A percentile compares a stretch with the other conserved stretches of the same genome.
Evolutionary conservation across 2,329 filamentous ascomycete species (phyloP).

Genomic region (Aureobasidium subglaciale): DNA sequence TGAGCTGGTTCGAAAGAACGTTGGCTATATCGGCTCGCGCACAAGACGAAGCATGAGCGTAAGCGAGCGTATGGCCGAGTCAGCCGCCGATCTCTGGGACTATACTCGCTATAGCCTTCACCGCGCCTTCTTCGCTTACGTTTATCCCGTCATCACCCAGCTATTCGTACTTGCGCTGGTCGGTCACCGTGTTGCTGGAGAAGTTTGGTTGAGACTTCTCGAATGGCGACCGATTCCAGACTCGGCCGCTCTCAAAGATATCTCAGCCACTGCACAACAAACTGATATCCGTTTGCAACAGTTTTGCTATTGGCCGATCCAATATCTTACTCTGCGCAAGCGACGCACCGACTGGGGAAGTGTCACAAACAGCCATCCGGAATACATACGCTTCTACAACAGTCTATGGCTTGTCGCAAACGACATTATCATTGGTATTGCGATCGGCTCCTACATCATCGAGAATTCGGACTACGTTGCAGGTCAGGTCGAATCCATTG

Average conservation of each 20-base stretch:
- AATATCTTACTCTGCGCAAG: slow-evolving; percentile 85
- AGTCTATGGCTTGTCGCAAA: slow-evolving; percentile 97
- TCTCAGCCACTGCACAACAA: slow-evolving; percentile 94
- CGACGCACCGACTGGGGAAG: slow-evolving; percentile 91
- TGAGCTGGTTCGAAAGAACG: slow-evolving; percentile 78
- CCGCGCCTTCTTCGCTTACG: slow-evolving; percentile 64
- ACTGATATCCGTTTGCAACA: slow-evolving; percentile 95
- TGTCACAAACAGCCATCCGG: slow-evolving; percentile 87
- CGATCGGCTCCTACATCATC: slow-evolving; percentile 91
- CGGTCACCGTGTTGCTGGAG: slow-evolving; percentile 71
- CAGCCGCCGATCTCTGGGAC: slow-evolving; percentile 78
- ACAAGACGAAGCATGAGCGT: slow-evolving; percentile 83
- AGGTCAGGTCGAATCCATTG: slow-evolving; percentile 64
- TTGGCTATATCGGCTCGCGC: slow-evolving; percentile 72
- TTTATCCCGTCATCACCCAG: slow-evolving; percentile 66
- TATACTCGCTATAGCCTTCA: slow-evolving; percentile 62
- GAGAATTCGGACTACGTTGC: slow-evolving; percentile 87
- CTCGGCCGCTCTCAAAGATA: slow-evolving; percentile 81
- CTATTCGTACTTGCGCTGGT: slow-evolving; percentile 73
- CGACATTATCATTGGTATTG: slow-evolving; percentile 97
- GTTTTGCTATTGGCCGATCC: slow-evolving; percentile 98
- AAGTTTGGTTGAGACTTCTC: slow-evolving; percentile 68
- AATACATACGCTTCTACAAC: slow-evolving; percentile 99
- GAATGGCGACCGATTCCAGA: slow-evolving; percentile 78
- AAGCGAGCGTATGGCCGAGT: slow-evolving; percentile 88